Evolutionary conservation across 2,329 filamentous ascomycete species (phyloP), one percentile per base, ranked within the genome.

Genomic region (Aspergillus viridinutans): DNA sequence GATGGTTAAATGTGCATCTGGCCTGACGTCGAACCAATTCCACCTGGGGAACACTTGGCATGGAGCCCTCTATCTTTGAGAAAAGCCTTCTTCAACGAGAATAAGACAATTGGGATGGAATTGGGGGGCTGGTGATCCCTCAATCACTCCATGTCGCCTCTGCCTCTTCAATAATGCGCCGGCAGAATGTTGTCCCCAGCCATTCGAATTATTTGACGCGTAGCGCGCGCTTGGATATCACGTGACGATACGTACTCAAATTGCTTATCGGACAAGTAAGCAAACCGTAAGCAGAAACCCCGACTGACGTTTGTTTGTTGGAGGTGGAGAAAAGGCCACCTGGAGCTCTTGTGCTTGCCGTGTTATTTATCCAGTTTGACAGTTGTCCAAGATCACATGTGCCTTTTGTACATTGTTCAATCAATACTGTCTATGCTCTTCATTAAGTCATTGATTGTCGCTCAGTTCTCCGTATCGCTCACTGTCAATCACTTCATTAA

Each of bases 171-270:
- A 17, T n/a, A 12, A 23, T 20, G 42, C 42, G n/a, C 42, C 42
- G n/a, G n/a, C n/a, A 20, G 9, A 8, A 12, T 21, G 32, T 40
- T 45, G 47, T 52, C 45, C 59, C 61, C 58, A 64, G 59, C 61
- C 59, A 54, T 58, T 57, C 56, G 35, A 54, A 54, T 64, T 61
- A 23, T 23, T 45, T 47, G 58, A 67, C 67, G 67, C 66, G 66
- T 62, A 52, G 55, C 58, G 58, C 57, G 58, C 59, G 55, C 49
- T 52, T 53, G 56, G 4, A 9, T 29, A 0, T 2, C 56, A 59
- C 53, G 55, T 62, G 60, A 60, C 40, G 32, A 48, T 32, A 53
- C 7, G 43, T 25, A 17, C 17, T 43, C 3, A n/a, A 42, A 38
- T n/a, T 55, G 59, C 49, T 48, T 53, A 29, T 49, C 17, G 17